Conservation (phyloP, 2,329 filamentous ascomycete species). For the Claviceps sp. region DNA sequence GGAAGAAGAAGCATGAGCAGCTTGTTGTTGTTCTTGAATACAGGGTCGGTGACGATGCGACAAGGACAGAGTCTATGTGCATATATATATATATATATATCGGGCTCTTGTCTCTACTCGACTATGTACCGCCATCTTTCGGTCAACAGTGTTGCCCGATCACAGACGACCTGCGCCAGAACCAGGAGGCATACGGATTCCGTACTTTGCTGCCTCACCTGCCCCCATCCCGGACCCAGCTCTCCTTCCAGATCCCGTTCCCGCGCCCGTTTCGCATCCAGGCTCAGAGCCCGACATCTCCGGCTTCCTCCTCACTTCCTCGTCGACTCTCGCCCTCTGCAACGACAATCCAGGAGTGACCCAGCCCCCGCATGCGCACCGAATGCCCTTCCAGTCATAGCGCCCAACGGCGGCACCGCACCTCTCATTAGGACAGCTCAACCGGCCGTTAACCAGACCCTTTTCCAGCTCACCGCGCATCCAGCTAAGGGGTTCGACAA, state of each 20-base stretch:
- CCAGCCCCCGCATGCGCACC: constrained; percentile 84
- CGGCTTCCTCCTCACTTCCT: constrained; percentile 27
- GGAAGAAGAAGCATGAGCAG: too few relatives aligned
- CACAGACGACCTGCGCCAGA: constrained; percentile 9
- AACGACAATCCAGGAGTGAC: constrained; percentile 82
- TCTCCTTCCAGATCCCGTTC: constrained; percentile 10
- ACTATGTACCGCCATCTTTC: too few relatives aligned
- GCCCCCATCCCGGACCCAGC: constrained; percentile 10
- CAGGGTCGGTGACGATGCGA: too few relatives aligned
- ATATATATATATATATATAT: too few relatives aligned
- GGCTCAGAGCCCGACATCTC: neutral
- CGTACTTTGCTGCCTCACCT: constrained; percentile 15
- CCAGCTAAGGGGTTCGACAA: constrained; percentile 87
- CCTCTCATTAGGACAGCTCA: constrained; percentile 66
- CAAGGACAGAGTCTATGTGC: too few relatives aligned
- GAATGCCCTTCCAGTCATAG: constrained; percentile 93
- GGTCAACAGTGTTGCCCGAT: neutral
- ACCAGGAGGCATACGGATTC: constrained; percentile 44
- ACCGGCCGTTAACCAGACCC: constrained; percentile 68
- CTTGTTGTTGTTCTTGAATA: too few relatives aligned
- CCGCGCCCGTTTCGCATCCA: neutral
- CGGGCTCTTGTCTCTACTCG: too few relatives aligned
- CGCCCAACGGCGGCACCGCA: constrained; percentile 78
- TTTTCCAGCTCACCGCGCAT: constrained; percentile 77
- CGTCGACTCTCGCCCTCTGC: constrained; percentile 70